Conservation (phyloP, 2,329 filamentous ascomycete species). For the Myotisia sp. region DNA sequence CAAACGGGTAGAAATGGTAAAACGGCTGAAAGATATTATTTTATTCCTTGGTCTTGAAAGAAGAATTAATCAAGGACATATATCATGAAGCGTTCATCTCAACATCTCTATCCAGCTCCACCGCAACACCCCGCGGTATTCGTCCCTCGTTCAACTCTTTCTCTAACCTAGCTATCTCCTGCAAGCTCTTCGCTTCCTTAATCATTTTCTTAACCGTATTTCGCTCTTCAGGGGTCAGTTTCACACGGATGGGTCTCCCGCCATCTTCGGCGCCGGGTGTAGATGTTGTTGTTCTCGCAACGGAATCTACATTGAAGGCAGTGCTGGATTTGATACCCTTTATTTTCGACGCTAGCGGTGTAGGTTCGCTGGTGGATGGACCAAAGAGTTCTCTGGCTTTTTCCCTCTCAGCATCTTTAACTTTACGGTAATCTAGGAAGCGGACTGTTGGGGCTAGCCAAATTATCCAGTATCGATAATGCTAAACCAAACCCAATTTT, state of each 20-base stretch:
- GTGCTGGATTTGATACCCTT: conserved; percentile 69
- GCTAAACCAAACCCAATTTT: conserved; percentile 34
- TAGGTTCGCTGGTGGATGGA: conserved; percentile 54
- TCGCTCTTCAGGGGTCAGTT: conserved; percentile 78
- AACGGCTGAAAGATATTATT: too few relatives aligned
- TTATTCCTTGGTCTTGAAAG: too few relatives aligned
- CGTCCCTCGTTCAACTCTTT: conserved; percentile 83
- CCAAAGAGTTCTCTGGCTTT: conserved; percentile 73
- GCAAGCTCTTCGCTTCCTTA: conserved; percentile 70
- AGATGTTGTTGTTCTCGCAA: conserved; percentile 26
- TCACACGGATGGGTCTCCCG: conserved; percentile 59
- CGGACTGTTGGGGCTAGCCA: conserved; percentile 74
- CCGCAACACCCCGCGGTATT: conserved; percentile 51
- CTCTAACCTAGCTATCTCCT: conserved; percentile 80
- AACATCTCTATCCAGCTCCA: conserved; percentile 22
- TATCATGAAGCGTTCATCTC: too few relatives aligned
- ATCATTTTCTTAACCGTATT: conserved; percentile 76
- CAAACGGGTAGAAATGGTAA: too few relatives aligned
- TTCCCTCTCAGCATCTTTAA: conserved; percentile 70
- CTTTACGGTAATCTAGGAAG: conserved; percentile 85
- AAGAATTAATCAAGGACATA: too few relatives aligned
- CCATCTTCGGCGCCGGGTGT: conserved; percentile 22
- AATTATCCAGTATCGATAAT: conserved; percentile 85
- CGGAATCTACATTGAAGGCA: conserved; percentile 46
- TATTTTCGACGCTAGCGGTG: conserved; percentile 68